Conservation (phyloP, 768 basidiomycete species). For the Boletus vermiculosoides region DNA sequence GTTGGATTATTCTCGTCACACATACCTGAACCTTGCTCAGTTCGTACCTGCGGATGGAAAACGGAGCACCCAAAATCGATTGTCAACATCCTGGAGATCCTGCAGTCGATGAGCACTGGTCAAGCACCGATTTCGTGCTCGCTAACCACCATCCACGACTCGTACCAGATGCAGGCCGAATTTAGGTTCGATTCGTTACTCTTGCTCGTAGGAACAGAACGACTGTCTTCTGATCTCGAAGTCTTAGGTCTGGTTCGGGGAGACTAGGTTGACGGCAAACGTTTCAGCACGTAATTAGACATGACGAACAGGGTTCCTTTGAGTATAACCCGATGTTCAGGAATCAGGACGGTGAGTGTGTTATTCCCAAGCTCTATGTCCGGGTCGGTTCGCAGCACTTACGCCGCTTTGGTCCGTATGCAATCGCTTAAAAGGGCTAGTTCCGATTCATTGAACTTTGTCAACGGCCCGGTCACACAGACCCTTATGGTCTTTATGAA, state of each 20-base stretch:
- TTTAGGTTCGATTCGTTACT: no score
- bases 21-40: not conserved
- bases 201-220: no score
- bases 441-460: no score
- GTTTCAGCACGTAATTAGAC: not conserved
- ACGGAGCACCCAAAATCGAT: not conserved
- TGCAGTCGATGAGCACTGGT: not conserved
- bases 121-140: slow-evolving; percentile 1
- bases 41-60: not conserved
- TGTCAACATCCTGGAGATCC: not conserved
- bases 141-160: not conserved
- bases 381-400: not conserved
- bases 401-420: not conserved
- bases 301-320: not conserved
- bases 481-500: not conserved
- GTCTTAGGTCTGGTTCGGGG: no score
- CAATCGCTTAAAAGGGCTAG: not conserved
- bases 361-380: no score
- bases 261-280: not conserved
- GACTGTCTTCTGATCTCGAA: no score
- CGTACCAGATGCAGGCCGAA: no score
- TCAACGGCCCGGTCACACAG: not conserved
- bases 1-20: not conserved
- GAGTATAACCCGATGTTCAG: not conserved
- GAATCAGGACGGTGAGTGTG: no score